Base-by-base conservation (phyloP, 495 filamentous ascomycete species). In the Hyaloscypha hepaticicola region DNA sequence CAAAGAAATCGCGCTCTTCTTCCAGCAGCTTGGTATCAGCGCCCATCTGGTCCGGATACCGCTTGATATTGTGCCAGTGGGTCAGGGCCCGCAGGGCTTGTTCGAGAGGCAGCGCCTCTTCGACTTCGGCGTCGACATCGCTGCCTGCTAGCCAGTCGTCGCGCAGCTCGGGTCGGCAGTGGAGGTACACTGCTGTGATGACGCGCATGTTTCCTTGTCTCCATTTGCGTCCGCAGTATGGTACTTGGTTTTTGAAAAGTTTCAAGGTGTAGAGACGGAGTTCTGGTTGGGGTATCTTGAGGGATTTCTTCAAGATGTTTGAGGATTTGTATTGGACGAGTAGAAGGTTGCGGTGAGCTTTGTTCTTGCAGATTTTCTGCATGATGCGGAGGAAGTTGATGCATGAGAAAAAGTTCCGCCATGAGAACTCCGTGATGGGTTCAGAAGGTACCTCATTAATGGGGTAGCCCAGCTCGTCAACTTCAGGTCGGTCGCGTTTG, bases 151-250 rank as follows among this genome's bases (percentile, higher is more conserved):
- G 79, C 96, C 96, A 99, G 72, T 97, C 96, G 68, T 99, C 95
- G 2, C 96, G 83, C 24, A 99, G 83, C 73, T 97, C 93, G 0
- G 94, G 94, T 2, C 90, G 83, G 73, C 93, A 96, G 76, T 96
- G 91, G 31, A 99, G 79, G 70, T 96, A 99, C 2, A 98, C 90
- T 22, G 92, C 93, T 0, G 95, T 99, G 73, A 99, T 99, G 68
- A 98, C 93, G 58, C 93, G 89, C 95, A 99, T 99, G 74, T 99
- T 97, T 60, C 87, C 86, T 79, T 99, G 95, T 21, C 95, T 87
- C 95, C 95, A 99, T 77, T 99, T 99, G 16, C 95, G 87, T 22
- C 95, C 94, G 75, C 95, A 98, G 78, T 96, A 99, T 16, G 95
- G 95, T 1, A 98, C 95, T 72, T 98, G 96, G 62, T 90, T 92